Evolutionary conservation across 768 basidiomycete species (phyloP).

Genomic region (Termitomyces sp.): DNA sequence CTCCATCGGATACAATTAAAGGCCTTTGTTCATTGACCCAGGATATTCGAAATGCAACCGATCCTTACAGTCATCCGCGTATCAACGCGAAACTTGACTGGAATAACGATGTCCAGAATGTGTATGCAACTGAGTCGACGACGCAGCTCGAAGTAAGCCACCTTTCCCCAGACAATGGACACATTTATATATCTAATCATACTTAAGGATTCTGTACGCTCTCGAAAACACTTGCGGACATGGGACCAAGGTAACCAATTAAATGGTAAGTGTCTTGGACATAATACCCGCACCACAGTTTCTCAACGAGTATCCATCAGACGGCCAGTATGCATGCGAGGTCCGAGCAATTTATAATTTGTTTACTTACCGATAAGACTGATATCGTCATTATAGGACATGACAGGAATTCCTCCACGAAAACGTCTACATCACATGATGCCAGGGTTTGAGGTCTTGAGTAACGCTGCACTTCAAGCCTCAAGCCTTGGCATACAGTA

Average conservation of each 20-base stretch:
- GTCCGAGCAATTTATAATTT: slow-evolving; percentile 29
- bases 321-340: slow-evolving; percentile 47
- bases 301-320: slow-evolving; percentile 22
- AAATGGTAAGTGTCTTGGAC: slow-evolving; percentile 32
- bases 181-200: not conserved
- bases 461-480: slow-evolving; percentile 51
- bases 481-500: slow-evolving; percentile 56
- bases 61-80: slow-evolving; percentile 42
- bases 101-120: slow-evolving; percentile 38
- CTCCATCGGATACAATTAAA: not conserved
- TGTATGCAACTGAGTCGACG: slow-evolving; percentile 42
- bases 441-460: slow-evolving; percentile 54
- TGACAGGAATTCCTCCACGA: slow-evolving; percentile 54
- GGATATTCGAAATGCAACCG: slow-evolving; percentile 39
- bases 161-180: not conserved
- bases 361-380: slow-evolving; percentile 19
- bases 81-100: slow-evolving; percentile 47
- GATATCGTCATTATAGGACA: slow-evolving; percentile 38
- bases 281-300: not conserved
- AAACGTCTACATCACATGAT: slow-evolving; percentile 70
- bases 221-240: slow-evolving; percentile 59
- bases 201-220: slow-evolving; percentile 37
- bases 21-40: slow-evolving; percentile 12
- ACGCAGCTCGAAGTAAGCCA: slow-evolving; percentile 44
- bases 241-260: slow-evolving; percentile 57